Percentiles rank a stretch among this genome's conserved stretches.
These are phyloP conservation scores for Ophiostoma populinum DNA, from an alignment of 2,329 filamentous ascomycete genomes.

Conservation along the genomic window DNA sequence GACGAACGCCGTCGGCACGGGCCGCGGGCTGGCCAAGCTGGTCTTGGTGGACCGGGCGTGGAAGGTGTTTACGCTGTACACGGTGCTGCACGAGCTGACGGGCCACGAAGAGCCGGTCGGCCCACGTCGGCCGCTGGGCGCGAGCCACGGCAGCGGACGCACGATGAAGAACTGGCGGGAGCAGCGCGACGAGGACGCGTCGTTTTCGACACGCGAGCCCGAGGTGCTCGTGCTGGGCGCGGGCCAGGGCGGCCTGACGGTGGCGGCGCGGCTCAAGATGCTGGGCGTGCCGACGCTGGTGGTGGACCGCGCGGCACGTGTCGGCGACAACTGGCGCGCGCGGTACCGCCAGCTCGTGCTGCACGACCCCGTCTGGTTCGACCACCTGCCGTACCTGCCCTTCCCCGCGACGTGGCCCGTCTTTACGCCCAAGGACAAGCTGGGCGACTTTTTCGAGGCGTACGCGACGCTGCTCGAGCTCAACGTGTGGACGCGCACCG, in stretches of 20 bases:
- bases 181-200: slow-evolving; percentile 26
- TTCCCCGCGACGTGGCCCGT: slow-evolving; percentile 51
- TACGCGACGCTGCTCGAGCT: slow-evolving; percentile 50
- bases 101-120: slow-evolving; percentile 33
- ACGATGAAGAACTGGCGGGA: slow-evolving; percentile 44
- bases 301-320: slow-evolving; percentile 37
- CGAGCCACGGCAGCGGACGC: slow-evolving; percentile 32
- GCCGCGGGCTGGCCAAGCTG: slow-evolving; percentile 38
- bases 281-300: slow-evolving; percentile 36
- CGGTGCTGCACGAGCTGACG: slow-evolving; percentile 34
- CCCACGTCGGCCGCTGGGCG: slow-evolving; percentile 33
- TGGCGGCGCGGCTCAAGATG: slow-evolving; percentile 41
- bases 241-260: slow-evolving; percentile 41
- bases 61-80: slow-evolving; percentile 50
- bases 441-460: slow-evolving; percentile 49
- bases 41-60: slow-evolving; percentile 25
- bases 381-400: slow-evolving; percentile 43
- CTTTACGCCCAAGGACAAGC: slow-evolving; percentile 56
- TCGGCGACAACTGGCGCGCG: slow-evolving; percentile 48
- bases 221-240: slow-evolving; percentile 41
- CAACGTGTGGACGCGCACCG: slow-evolving; percentile 45
- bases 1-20: slow-evolving; percentile 34
- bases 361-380: slow-evolving; percentile 48
- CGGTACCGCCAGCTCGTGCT: slow-evolving; percentile 48
- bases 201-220: slow-evolving; percentile 34